phyloP scores from a whole-genome alignment of 106 monocot genomes.

The Posidonia australis region DNA sequence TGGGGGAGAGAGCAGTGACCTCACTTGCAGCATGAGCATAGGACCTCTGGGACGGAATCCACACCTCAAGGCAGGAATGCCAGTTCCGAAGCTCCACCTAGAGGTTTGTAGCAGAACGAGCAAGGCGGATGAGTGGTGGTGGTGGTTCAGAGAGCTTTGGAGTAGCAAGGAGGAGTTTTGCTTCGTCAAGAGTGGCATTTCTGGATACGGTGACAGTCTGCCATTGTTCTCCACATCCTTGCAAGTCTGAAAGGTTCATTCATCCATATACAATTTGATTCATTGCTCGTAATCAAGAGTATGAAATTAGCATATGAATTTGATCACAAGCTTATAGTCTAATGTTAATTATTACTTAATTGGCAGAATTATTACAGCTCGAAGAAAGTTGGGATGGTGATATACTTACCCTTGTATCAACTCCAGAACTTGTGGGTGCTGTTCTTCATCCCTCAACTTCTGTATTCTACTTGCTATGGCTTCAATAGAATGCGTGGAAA shows the following conservation, averaged over 20 bases:
- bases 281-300: too few species aligned
- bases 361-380: too few species aligned
- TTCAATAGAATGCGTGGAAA: slow-evolving; percentile 55
- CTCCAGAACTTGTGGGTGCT: slow-evolving; percentile 54
- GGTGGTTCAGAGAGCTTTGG: slow-evolving; percentile 12
- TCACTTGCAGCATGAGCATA: slow-evolving; percentile 47
- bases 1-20: slow-evolving; percentile 12
- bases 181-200: slow-evolving; percentile 55
- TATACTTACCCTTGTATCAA: slow-evolving; percentile 77
- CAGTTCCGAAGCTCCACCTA: slow-evolving; percentile 58
- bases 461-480: slow-evolving; percentile 60
- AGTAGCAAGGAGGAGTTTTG: slow-evolving; percentile 47
- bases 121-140: slow-evolving; percentile 4
- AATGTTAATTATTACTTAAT: too few species aligned
- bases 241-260: slow-evolving; percentile 27
- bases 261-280: too few species aligned
- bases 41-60: slow-evolving; percentile 42
- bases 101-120: slow-evolving; percentile 26
- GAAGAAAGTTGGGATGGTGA: too few species aligned
- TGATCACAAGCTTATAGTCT: too few species aligned
- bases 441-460: slow-evolving; percentile 54
- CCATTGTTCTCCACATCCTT: slow-evolving; percentile 67
- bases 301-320: not conserved
- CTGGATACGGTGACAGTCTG: slow-evolving; percentile 63
- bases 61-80: slow-evolving; percentile 36